Conservation (phyloP, 768 basidiomycete species). For the Macrolepiota fuliginosa region DNA sequence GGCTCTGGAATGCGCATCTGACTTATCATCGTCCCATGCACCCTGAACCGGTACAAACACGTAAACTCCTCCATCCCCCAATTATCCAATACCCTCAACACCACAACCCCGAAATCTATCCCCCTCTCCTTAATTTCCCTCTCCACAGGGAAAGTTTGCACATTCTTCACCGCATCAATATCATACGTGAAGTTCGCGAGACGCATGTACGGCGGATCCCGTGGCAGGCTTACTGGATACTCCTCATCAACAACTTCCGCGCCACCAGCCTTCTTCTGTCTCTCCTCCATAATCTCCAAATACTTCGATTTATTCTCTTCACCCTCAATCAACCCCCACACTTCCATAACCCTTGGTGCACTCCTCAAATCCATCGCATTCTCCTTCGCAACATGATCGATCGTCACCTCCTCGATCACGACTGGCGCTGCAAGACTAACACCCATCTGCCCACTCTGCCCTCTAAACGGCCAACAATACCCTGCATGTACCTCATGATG, state of each 20-base stretch:
- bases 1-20: slow-evolving; percentile 33
- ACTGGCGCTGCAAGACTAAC: slow-evolving; percentile 77
- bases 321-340: slow-evolving; percentile 89
- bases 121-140: slow-evolving; percentile 64
- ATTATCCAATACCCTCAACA: slow-evolving; percentile 77
- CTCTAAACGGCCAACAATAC: slow-evolving; percentile 91
- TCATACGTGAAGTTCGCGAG: slow-evolving; percentile 69
- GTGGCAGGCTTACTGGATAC: slow-evolving; percentile 50
- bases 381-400: slow-evolving; percentile 88
- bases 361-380: slow-evolving; percentile 77
- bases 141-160: slow-evolving; percentile 81
- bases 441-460: slow-evolving; percentile 76
- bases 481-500: slow-evolving; percentile 83
- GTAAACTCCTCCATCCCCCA: slow-evolving; percentile 86
- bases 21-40: slow-evolving; percentile 62
- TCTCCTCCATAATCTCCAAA: slow-evolving; percentile 49
- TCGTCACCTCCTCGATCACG: slow-evolving; percentile 69
- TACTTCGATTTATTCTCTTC: slow-evolving; percentile 65
- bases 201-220: slow-evolving; percentile 50
- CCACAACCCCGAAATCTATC: slow-evolving; percentile 84
- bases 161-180: slow-evolving; percentile 51
- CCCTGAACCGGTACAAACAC: slow-evolving; percentile 84
- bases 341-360: slow-evolving; percentile 84
- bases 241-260: slow-evolving; percentile 31
- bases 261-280: slow-evolving; percentile 27